Evolutionary conservation across 257 asterid species (phyloP).

Genomic region (Solanum boliviense): DNA sequence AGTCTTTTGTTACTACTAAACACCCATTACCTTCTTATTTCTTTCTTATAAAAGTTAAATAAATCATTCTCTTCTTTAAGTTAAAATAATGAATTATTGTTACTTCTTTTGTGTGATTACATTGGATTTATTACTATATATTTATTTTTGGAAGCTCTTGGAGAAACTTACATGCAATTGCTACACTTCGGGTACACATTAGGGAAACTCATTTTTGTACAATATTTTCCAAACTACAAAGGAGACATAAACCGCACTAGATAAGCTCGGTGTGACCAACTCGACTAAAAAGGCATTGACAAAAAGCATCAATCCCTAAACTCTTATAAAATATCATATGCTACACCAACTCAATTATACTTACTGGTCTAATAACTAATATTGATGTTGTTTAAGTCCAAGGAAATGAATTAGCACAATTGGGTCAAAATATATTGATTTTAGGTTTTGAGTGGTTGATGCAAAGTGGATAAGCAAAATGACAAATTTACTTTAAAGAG

Average conservation of each 20-base stretch:
- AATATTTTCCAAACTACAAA: background rate
- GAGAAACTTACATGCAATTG: background rate
- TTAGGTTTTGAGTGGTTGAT: background rate
- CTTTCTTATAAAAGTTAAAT: background rate
- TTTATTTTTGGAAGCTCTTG: background rate
- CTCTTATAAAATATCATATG: background rate
- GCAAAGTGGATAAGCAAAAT: background rate
- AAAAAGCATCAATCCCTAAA: background rate
- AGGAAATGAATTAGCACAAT: background rate
- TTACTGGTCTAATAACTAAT: background rate
- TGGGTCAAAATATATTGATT: background rate
- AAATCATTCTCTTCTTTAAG: background rate
- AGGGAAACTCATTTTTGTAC: background rate
- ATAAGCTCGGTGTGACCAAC: fast-evolving
- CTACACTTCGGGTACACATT: background rate
- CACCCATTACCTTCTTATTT: background rate
- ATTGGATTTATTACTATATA: no score
- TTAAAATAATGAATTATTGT: background rate
- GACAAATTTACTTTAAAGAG: background rate
- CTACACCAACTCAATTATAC: background rate
- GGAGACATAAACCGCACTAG: background rate
- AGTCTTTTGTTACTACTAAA: background rate
- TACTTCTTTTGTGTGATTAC: background rate
- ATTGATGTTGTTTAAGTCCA: background rate
- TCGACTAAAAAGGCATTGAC: background rate